These are phyloP conservation scores for Lentinula detonsa DNA, from an alignment of 768 basidiomycete species.

Conservation along the genomic window DNA sequence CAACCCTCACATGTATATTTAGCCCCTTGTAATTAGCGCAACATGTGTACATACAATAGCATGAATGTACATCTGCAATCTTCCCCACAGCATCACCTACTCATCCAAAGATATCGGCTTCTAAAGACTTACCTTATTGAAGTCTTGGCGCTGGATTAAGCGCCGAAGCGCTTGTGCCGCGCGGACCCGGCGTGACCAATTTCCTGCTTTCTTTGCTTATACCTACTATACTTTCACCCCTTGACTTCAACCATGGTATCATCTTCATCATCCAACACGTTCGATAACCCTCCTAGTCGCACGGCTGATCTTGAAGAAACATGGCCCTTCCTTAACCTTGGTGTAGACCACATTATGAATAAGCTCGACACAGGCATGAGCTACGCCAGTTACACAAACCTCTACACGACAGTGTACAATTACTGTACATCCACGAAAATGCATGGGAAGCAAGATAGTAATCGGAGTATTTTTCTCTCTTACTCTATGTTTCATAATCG, in stretches of 20 bases:
- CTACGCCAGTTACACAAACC: slow-evolving; percentile 74
- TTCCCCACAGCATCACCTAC: too few relatives aligned
- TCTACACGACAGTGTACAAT: slow-evolving; percentile 94
- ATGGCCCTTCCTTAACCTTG: slow-evolving; percentile 83
- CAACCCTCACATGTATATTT: too few relatives aligned
- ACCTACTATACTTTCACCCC: neutral
- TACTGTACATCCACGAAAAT: slow-evolving; percentile 91
- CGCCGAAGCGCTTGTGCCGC: neutral
- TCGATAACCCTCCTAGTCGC: slow-evolving; percentile 5
- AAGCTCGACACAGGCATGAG: slow-evolving; percentile 84
- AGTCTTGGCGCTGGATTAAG: too few relatives aligned
- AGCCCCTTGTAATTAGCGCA: too few relatives aligned
- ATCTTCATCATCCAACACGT: neutral
- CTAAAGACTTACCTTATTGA: too few relatives aligned
- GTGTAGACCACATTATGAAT: slow-evolving; percentile 89
- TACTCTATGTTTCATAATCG: slow-evolving; percentile 20
- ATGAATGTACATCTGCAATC: too few relatives aligned
- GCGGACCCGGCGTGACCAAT: neutral
- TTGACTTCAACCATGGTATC: neutral
- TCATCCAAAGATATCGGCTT: too few relatives aligned
- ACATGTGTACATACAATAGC: too few relatives aligned
- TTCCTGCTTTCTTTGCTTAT: neutral
- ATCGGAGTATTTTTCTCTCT: slow-evolving; percentile 51
- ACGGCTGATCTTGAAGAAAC: slow-evolving; percentile 31
- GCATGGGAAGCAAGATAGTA: slow-evolving; percentile 33